These are phyloP conservation scores for Cadophora gregata DNA, from an alignment of 2,329 filamentous ascomycete species.

Conservation along the genomic window DNA sequence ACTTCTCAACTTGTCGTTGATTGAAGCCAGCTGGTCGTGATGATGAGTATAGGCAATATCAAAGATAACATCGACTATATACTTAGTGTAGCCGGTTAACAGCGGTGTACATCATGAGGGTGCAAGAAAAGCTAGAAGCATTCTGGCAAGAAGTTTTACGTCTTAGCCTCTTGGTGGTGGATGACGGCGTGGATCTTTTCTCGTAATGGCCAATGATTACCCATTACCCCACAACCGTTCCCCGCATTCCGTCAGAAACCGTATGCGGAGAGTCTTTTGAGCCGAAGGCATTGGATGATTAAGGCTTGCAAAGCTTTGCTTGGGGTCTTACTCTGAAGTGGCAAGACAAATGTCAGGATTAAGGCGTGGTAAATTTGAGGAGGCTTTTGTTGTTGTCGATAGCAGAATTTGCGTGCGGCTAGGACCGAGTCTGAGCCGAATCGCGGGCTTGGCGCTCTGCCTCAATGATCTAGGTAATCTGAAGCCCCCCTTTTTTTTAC, in stretches of 20 bases:
- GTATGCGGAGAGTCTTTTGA: slow-evolving; percentile 4
- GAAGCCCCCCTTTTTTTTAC: not conserved
- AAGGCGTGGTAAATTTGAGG: not conserved
- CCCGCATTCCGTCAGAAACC: slow-evolving; percentile 6
- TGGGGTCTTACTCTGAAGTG: not conserved
- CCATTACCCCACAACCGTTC: slow-evolving; percentile 8
- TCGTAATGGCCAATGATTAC: slow-evolving; percentile 8
- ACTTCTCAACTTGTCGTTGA: not conserved
- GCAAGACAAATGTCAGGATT: not conserved
- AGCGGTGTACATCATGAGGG: not conserved
- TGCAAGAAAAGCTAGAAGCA: slow-evolving; percentile 5
- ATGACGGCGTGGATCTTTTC: slow-evolving; percentile 16
- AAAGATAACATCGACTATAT: not conserved
- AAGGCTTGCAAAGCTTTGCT: slow-evolving; percentile 8
- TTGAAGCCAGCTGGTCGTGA: not conserved
- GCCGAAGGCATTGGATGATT: slow-evolving; percentile 5
- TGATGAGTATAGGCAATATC: not conserved
- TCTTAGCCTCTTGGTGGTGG: slow-evolving; percentile 8
- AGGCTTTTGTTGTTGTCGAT: not conserved
- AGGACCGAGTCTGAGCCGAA: slow-evolving; percentile 9
- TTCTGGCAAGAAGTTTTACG: slow-evolving; percentile 4
- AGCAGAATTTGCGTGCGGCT: not conserved
- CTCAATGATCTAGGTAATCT: not conserved
- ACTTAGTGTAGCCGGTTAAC: slow-evolving; percentile 4
- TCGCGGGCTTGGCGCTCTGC: not conserved